Percentiles rank a stretch among this genome's conserved stretches.
Conservation (phyloP, 2,329 filamentous ascomycete species). For the Microcyclospora pomicola region DNA sequence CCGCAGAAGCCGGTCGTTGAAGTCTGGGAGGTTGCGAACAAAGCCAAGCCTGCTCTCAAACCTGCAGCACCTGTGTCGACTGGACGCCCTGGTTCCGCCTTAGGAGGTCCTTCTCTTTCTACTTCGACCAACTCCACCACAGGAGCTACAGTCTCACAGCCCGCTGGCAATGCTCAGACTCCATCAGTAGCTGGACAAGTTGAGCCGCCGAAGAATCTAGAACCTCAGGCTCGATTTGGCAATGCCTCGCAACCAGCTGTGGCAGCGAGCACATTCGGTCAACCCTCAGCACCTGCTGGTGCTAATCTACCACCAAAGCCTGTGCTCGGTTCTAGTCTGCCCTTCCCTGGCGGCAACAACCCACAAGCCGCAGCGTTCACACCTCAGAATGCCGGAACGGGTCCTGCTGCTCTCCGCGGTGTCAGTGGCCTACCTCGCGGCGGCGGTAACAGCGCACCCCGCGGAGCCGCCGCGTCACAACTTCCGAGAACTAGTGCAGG, state of each 20-base stretch:
- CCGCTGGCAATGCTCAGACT: conserved; percentile 1
- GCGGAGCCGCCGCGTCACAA: conserved; percentile 2
- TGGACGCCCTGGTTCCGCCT: not conserved
- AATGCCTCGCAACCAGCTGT: not conserved
- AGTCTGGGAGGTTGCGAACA: conserved; percentile 73
- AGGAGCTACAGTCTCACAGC: not conserved
- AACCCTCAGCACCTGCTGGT: conserved; percentile 8
- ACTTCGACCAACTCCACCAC: conserved; percentile 2
- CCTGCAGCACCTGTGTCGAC: conserved; percentile 2
- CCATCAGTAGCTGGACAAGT: conserved; percentile 3
- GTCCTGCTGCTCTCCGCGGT: conserved; percentile 11
- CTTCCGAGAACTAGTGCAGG: conserved; percentile 1
- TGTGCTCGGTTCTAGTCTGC: not conserved
- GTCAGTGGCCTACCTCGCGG: conserved; percentile 14
- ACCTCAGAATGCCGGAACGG: conserved; percentile 9
- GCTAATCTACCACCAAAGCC: not conserved
- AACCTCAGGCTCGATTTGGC: conserved; percentile 16
- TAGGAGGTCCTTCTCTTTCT: conserved; percentile 1
- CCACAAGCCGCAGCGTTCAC: conserved; percentile 5
- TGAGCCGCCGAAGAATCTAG: conserved; percentile 11
- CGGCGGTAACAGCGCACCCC: conserved; percentile 7
- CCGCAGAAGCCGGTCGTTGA: conserved; percentile 71
- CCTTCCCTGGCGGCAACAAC: conserved; percentile 1
- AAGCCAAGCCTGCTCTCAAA: conserved; percentile 26
- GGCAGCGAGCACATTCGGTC: conserved; percentile 8